Percentiles rank a stretch among this genome's conserved stretches.
phyloP scores from a whole-genome alignment of 1,139 yeast genomes.

The Diutina ranongensis region DNA sequence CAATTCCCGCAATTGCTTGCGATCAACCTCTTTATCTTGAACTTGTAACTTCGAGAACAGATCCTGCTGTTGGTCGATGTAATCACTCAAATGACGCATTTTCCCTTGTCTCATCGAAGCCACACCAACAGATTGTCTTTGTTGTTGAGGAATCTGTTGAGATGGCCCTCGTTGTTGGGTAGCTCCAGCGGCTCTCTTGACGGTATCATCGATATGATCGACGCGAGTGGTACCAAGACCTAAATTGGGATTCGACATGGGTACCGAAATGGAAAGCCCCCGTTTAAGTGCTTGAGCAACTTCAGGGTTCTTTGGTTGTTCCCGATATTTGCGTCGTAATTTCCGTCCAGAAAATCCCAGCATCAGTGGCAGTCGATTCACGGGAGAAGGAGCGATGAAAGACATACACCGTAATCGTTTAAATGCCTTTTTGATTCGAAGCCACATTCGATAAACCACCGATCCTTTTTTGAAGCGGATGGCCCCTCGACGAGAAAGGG shows the following conservation, averaged over 20 bases:
- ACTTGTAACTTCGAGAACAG: neutral
- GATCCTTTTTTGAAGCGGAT: conserved; percentile 19
- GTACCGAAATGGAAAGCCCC: neutral
- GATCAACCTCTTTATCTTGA: neutral
- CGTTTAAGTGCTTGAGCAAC: neutral
- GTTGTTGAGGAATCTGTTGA: neutral
- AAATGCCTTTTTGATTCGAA: conserved; percentile 16
- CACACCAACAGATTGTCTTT: neutral
- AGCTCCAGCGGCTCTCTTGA: conserved; percentile 3
- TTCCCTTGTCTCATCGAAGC: conserved; percentile 5
- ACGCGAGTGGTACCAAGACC: neutral
- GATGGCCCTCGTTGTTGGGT: neutral
- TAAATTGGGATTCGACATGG: neutral
- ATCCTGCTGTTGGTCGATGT: conserved; percentile 9
- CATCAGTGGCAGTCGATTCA: neutral
- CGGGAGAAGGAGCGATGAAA: neutral
- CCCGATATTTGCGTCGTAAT: neutral
- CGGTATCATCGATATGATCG: neutral
- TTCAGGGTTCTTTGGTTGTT: neutral
- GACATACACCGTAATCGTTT: neutral
- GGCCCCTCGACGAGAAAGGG: conserved; percentile 19
- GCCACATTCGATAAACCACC: conserved; percentile 18
- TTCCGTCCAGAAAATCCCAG: neutral
- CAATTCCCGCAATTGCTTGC: conserved; percentile 2
- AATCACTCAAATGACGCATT: conserved; percentile 7